Conservation (phyloP, 257 asterid genomes). For the Eustoma russellianum region DNA sequence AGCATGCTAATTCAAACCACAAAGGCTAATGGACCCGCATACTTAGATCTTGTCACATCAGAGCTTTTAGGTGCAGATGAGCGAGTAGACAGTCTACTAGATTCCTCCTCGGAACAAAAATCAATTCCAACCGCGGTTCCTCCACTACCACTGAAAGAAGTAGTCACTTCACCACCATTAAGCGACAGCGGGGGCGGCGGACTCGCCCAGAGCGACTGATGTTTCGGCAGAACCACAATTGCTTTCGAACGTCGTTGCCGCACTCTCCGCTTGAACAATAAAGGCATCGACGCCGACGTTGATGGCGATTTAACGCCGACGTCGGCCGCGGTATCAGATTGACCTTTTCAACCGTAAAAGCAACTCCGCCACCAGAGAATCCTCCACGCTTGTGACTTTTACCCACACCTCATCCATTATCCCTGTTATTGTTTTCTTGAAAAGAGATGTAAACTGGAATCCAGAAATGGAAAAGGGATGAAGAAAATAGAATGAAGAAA, state of each 20-base stretch:
- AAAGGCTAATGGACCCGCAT: slow-evolving; percentile 85
- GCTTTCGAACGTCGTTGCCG: slow-evolving; percentile 67
- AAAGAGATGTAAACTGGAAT: no score
- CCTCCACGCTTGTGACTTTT: slow-evolving; percentile 45
- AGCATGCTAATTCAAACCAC: slow-evolving; percentile 98
- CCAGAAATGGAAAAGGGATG: slow-evolving; percentile 1
- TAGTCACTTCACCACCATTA: slow-evolving; percentile 32
- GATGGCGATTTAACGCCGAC: slow-evolving; percentile 2
- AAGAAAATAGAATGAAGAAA: slow-evolving; percentile 53
- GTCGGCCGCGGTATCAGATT: slow-evolving; percentile 13
- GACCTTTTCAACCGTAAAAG: slow-evolving; percentile 35
- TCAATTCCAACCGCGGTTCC: slow-evolving; percentile 26
- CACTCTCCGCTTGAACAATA: slow-evolving; percentile 45
- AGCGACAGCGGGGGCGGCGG: slow-evolving; percentile 72
- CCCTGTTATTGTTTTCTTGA: no score
- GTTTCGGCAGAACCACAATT: slow-evolving; percentile 18
- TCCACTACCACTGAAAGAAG: slow-evolving; percentile 42
- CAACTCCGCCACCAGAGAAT: slow-evolving; percentile 48
- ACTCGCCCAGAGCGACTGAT: slow-evolving; percentile 37
- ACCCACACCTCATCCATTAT: slow-evolving; percentile 47
- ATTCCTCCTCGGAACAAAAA: slow-evolving; percentile 29
- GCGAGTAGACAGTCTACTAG: slow-evolving; percentile 12
- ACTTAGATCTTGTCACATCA: slow-evolving; percentile 44
- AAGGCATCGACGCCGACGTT: slow-evolving; percentile 10
- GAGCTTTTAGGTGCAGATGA: slow-evolving; percentile 14